phyloP scores from a whole-genome alignment of 192 early-diverging fungal species.

The Coemansia sp. region DNA sequence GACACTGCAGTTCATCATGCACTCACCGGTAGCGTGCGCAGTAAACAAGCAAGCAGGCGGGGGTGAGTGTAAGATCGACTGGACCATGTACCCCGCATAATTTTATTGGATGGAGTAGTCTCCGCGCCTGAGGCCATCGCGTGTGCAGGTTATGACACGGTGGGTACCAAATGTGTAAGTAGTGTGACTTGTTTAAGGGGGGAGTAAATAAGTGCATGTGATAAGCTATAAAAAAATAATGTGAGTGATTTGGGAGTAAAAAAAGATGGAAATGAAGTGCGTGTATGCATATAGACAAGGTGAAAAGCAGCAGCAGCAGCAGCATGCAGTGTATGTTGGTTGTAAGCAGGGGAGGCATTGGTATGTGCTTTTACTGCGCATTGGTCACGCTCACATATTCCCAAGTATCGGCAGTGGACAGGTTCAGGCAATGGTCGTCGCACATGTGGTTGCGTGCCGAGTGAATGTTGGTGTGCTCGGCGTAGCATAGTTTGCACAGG shows the following conservation, averaged over 20 bases:
- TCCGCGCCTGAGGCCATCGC: background rate
- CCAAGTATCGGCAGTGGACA: slow-evolving; percentile 47
- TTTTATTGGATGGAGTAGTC: background rate
- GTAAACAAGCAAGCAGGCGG: background rate
- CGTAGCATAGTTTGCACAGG: slow-evolving; percentile 56
- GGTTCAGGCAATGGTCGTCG: slow-evolving; percentile 28
- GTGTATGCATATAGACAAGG: slow-evolving; percentile 18
- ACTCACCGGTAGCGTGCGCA: slow-evolving; percentile 1
- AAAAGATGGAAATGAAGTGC: slow-evolving; percentile 4
- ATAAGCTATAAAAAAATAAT: background rate
- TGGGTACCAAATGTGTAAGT: background rate
- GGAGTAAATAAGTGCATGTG: background rate
- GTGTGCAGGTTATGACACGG: slow-evolving; percentile 11
- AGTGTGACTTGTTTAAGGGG: background rate
- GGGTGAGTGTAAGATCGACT: background rate
- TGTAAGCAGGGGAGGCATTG: background rate
- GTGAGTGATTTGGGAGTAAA: background rate
- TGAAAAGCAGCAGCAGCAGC: background rate
- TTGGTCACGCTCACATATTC: slow-evolving; percentile 40
- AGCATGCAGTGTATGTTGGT: background rate
- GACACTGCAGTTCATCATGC: slow-evolving; percentile 12
- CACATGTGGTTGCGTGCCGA: slow-evolving; percentile 55
- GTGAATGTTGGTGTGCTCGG: slow-evolving; percentile 52
- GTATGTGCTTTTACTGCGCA: background rate
- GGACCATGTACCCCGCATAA: background rate